Conservation (phyloP, 768 basidiomycete genomes). For the Termitomyces sp. region DNA sequence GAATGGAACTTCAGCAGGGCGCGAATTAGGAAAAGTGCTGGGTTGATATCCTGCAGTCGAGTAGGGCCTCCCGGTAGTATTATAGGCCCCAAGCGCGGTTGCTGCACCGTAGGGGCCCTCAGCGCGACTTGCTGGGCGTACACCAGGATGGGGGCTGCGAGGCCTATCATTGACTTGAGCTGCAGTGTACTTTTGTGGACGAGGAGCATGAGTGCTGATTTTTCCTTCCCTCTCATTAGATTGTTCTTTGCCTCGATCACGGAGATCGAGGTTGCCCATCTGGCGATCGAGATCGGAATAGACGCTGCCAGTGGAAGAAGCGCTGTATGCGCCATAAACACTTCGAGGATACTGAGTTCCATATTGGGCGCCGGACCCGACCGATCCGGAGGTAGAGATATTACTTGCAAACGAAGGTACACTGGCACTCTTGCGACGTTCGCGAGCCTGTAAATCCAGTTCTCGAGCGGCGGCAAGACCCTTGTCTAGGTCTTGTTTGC, state of each 20-base stretch:
- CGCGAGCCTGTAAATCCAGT: slow-evolving; percentile 41
- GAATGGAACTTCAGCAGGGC: slow-evolving; percentile 37
- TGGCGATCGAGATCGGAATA: slow-evolving; percentile 33
- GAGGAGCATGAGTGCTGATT: slow-evolving; percentile 23
- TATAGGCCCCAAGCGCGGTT: slow-evolving; percentile 25
- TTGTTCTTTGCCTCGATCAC: slow-evolving; percentile 27
- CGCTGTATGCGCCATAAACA: slow-evolving; percentile 18
- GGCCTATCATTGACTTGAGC: slow-evolving; percentile 30
- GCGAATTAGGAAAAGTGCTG: slow-evolving; percentile 35
- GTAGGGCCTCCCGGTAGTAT: slow-evolving; percentile 14
- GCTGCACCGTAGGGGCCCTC: slow-evolving; percentile 26
- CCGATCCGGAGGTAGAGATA: slow-evolving; percentile 22
- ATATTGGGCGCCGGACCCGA: slow-evolving; percentile 9
- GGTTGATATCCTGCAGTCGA: slow-evolving; percentile 14
- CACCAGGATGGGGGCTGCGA: slow-evolving; percentile 34
- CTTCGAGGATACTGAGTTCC: slow-evolving; percentile 20
- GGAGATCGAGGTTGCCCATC: slow-evolving; percentile 36
- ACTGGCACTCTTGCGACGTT: slow-evolving; percentile 52
- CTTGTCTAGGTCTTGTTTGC: slow-evolving; percentile 49
- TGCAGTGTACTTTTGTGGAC: slow-evolving; percentile 41
- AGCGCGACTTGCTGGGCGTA: slow-evolving; percentile 15
- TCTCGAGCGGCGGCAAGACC: slow-evolving; percentile 56
- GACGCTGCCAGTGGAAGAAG: slow-evolving; percentile 18
- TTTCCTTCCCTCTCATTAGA: slow-evolving; percentile 26
- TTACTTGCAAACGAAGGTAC: slow-evolving; percentile 22